These are phyloP conservation scores for Saturnispora galanensis DNA, from an alignment of 805 yeast genomes.

Conservation along the genomic window DNA sequence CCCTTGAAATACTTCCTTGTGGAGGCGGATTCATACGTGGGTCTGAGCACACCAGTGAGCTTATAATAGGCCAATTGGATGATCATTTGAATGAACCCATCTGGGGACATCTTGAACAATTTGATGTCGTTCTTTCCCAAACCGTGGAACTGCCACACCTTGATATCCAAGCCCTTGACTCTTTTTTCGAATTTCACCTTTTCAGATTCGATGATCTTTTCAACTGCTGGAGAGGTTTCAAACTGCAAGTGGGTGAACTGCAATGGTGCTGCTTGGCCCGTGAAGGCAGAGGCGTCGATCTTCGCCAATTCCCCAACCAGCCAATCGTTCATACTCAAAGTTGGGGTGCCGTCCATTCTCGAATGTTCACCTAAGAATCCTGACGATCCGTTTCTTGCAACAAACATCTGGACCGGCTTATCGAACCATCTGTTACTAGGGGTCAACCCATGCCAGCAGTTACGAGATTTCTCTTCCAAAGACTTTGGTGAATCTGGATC, in stretches of 20 bases:
- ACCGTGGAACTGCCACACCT: slow-evolving; percentile 71
- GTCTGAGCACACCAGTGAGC: slow-evolving; percentile 67
- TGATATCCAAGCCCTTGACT: slow-evolving; percentile 57
- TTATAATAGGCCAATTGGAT: slow-evolving; percentile 87
- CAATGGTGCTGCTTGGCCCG: neutral
- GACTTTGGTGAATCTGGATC: slow-evolving; percentile 68
- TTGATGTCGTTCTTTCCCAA: slow-evolving; percentile 84
- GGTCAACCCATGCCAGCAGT: slow-evolving; percentile 84
- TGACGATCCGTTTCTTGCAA: slow-evolving; percentile 73
- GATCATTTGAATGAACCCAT: slow-evolving; percentile 83
- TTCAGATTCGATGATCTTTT: slow-evolving; percentile 46
- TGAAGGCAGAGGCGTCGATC: slow-evolving; percentile 11
- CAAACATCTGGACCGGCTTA: slow-evolving; percentile 80
- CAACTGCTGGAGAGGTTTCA: slow-evolving; percentile 45
- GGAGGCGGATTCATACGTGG: slow-evolving; percentile 94
- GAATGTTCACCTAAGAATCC: slow-evolving; percentile 97
- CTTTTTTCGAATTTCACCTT: slow-evolving; percentile 43
- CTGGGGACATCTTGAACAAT: slow-evolving; percentile 80
- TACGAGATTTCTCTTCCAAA: slow-evolving; percentile 72
- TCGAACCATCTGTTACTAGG: slow-evolving; percentile 90
- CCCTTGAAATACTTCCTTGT: slow-evolving; percentile 84
- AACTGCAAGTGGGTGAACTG: slow-evolving; percentile 34
- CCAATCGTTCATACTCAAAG: slow-evolving; percentile 75
- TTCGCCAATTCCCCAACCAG: slow-evolving; percentile 50
- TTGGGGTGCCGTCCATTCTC: slow-evolving; percentile 97